Evolutionary conservation across 106 monocot genomes (phyloP).

Genomic region (Acanthochlamys bracteata): DNA sequence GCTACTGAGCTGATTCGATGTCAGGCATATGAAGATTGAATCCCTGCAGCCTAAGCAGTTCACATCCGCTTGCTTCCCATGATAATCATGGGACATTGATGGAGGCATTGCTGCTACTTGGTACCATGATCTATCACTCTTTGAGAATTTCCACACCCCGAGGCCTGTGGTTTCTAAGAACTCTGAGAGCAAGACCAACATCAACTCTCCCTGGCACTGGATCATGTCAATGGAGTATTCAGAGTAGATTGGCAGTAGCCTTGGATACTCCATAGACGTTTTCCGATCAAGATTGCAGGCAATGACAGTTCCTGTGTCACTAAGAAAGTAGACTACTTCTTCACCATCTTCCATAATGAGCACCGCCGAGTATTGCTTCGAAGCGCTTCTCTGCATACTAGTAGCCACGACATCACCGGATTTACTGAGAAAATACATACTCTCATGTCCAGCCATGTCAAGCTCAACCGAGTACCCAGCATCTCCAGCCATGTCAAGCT

Average conservation of each 20-base stretch:
- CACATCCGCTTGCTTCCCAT: slow-evolving; percentile 57
- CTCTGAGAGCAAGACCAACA: slow-evolving; percentile 57
- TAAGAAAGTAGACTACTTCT: slow-evolving; percentile 53
- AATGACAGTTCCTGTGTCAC: slow-evolving; percentile 48
- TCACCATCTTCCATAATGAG: slow-evolving; percentile 38
- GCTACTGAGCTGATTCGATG: slow-evolving; percentile 43
- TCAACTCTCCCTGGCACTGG: slow-evolving; percentile 42
- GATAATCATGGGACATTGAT: slow-evolving; percentile 65
- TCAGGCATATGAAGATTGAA: slow-evolving; percentile 52
- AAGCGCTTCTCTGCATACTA: slow-evolving; percentile 73
- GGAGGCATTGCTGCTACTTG: slow-evolving; percentile 78
- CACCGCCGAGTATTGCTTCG: slow-evolving; percentile 76
- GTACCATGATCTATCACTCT: slow-evolving; percentile 28
- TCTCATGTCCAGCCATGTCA: slow-evolving; percentile 17
- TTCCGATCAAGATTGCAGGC: slow-evolving; percentile 38
- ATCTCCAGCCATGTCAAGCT: slow-evolving; percentile 7
- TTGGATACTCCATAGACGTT: slow-evolving; percentile 37
- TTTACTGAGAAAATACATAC: slow-evolving; percentile 77
- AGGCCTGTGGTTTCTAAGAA: slow-evolving; percentile 65
- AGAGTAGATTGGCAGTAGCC: slow-evolving; percentile 46
- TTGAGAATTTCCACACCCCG: slow-evolving; percentile 57
- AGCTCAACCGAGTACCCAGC: slow-evolving; percentile 13
- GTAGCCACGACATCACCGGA: slow-evolving; percentile 73
- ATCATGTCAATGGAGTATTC: slow-evolving; percentile 76
- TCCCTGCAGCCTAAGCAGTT: slow-evolving; percentile 67